Evolutionary conservation across 176 grass and related monocot species (phyloP).

Genomic region (Carex cristatella): DNA sequence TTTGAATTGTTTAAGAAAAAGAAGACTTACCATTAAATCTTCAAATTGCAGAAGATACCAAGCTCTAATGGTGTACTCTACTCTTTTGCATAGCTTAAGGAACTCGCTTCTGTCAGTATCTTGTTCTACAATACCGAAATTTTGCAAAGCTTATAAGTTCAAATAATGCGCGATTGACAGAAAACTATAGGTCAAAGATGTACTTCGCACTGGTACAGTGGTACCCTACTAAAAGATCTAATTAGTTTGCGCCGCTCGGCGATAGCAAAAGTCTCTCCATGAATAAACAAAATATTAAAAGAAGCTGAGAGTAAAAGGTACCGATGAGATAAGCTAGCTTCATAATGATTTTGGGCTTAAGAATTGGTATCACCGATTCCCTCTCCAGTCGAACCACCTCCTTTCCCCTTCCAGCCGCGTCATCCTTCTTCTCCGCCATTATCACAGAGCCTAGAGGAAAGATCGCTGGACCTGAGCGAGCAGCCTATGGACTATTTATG

Average conservation of each 20-base stretch:
- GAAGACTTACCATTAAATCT: constrained; percentile 56
- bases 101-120: constrained; percentile 50
- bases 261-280: not conserved
- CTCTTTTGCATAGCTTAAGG: constrained; percentile 64
- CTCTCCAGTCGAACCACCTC: constrained; percentile 76
- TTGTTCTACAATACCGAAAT: constrained; percentile 31
- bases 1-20: not conserved
- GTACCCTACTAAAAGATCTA: not conserved
- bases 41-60: constrained; percentile 95
- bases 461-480: not conserved
- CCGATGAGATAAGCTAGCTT: constrained; percentile 64
- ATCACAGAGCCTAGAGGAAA: constrained; percentile 20
- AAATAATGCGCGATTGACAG: not conserved
- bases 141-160: not conserved
- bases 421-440: constrained; percentile 31
- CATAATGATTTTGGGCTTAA: constrained; percentile 75
- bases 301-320: constrained; percentile 14
- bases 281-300: not conserved
- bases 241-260: not conserved
- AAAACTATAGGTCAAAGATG: not conserved
- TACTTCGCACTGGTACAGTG: not conserved
- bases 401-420: constrained; percentile 40
- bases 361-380: constrained; percentile 77
- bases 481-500: not conserved
- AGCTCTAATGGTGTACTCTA: constrained; percentile 77